Evolutionary conservation across 495 filamentous ascomycete genomes (phyloP).

Genomic region (Talaromyces adpressus): DNA sequence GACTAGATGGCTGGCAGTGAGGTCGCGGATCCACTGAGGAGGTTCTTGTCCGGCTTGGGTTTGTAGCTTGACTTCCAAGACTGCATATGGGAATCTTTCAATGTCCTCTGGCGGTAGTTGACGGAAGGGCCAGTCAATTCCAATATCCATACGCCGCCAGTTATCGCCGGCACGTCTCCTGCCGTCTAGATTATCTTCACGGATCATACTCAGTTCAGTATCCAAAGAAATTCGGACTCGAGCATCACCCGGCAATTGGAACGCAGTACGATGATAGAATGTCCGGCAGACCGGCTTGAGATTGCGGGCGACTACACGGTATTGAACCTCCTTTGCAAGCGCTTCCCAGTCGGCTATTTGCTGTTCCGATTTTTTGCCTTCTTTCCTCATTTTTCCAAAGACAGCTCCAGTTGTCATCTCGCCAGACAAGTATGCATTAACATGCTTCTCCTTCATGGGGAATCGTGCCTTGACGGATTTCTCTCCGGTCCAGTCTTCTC

Average conservation of each 20-base stretch:
- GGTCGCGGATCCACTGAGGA: slow-evolving; percentile 89
- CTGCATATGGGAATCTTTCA: slow-evolving; percentile 89
- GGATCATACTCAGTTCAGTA: slow-evolving; percentile 87
- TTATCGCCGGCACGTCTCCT: slow-evolving; percentile 69
- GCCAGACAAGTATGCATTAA: slow-evolving; percentile 82
- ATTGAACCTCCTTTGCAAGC: slow-evolving; percentile 87
- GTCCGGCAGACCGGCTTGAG: slow-evolving; percentile 82
- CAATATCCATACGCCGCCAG: slow-evolving; percentile 97
- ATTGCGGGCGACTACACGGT: slow-evolving; percentile 75
- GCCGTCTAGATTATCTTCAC: slow-evolving; percentile 92
- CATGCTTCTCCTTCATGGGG: slow-evolving; percentile 89
- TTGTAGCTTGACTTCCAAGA: slow-evolving; percentile 96
- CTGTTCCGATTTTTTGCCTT: slow-evolving; percentile 84
- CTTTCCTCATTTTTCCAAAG: slow-evolving; percentile 91
- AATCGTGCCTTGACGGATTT: slow-evolving; percentile 98
- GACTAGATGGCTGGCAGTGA: slow-evolving; percentile 88
- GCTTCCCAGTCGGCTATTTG: slow-evolving; percentile 88
- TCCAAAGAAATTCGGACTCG: slow-evolving; percentile 95
- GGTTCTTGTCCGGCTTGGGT: slow-evolving; percentile 96
- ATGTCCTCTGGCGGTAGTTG: slow-evolving; percentile 81
- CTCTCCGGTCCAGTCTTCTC: slow-evolving; percentile 98
- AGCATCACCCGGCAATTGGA: slow-evolving; percentile 94
- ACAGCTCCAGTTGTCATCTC: slow-evolving; percentile 71
- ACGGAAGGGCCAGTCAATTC: slow-evolving; percentile 89
- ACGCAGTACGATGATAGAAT: slow-evolving; percentile 97